phyloP scores from a whole-genome alignment of 108 stramenopile species.

The Nitzschia sp. region DNA sequence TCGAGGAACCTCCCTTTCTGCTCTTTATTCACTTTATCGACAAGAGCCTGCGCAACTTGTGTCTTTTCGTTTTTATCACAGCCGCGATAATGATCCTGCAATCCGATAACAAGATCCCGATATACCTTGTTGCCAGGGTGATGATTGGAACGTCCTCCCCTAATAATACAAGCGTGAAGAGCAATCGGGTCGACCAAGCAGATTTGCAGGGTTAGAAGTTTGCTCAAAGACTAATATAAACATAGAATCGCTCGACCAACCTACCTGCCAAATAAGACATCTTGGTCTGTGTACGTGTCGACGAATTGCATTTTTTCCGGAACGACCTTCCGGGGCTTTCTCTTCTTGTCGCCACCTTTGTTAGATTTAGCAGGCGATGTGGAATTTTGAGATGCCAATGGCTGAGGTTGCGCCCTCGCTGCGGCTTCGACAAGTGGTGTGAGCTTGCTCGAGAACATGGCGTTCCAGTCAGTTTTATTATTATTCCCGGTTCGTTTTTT shows the following conservation, averaged over 20 bases:
- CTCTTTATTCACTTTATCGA: conserved; percentile 26
- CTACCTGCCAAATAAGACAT: no score
- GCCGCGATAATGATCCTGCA: conserved; percentile 23
- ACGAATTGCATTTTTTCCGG: conserved; percentile 39
- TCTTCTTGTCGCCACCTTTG: conserved; percentile 15
- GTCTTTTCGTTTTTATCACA: conserved; percentile 52
- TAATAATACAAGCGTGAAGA: background rate
- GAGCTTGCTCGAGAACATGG: conserved; percentile 13
- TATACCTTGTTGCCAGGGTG: conserved; percentile 50
- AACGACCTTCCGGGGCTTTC: conserved; percentile 38
- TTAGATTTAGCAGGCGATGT: background rate
- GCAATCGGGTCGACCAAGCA: background rate
- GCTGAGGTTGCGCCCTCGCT: conserved; percentile 21
- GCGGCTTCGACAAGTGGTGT: conserved; percentile 32
- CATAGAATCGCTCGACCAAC: no score
- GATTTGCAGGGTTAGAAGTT: no score
- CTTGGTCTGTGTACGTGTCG: conserved; percentile 22
- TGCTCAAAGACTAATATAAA: no score
- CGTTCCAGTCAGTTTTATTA: conserved; percentile 28
- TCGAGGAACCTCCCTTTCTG: conserved; percentile 45
- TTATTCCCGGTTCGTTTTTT: conserved; percentile 31
- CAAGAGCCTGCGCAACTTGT: conserved; percentile 32
- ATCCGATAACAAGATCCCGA: conserved; percentile 33
- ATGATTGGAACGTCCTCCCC: conserved; percentile 23
- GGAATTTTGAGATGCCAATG: background rate